phyloP scores from a whole-genome alignment of 345 rosid species.

The Arabidopsis suecica region DNA sequence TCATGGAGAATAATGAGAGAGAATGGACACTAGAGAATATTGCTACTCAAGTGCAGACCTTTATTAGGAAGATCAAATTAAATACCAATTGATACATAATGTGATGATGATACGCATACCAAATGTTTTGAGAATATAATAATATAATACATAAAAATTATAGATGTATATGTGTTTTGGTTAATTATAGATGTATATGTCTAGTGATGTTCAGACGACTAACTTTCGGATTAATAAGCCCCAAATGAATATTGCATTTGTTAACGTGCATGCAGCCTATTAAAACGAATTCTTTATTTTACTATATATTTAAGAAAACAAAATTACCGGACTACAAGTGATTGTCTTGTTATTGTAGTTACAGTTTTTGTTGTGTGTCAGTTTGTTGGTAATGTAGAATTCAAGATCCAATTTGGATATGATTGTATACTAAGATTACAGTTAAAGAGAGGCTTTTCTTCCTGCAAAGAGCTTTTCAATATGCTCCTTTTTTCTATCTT shows the following conservation, averaged over 20 bases:
- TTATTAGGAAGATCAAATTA: slow-evolving; percentile 39
- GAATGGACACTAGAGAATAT: slow-evolving; percentile 48
- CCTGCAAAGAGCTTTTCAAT: slow-evolving; percentile 39
- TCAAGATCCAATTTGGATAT: slow-evolving; percentile 42
- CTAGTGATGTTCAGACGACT: neutral
- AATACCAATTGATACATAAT: slow-evolving; percentile 14
- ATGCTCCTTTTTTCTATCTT: slow-evolving; percentile 13
- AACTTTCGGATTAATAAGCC: neutral
- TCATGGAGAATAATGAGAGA: slow-evolving; percentile 49
- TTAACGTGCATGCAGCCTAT: slow-evolving; percentile 3
- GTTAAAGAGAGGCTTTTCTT: slow-evolving; percentile 34
- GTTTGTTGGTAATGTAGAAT: slow-evolving; percentile 38
- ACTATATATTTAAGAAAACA: neutral
- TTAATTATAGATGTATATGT: neutral
- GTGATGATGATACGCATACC: slow-evolving; percentile 20
- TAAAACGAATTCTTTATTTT: neutral
- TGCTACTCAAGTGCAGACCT: slow-evolving; percentile 44
- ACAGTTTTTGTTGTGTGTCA: slow-evolving; percentile 29
- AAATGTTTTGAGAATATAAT: slow-evolving; percentile 15
- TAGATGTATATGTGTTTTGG: neutral
- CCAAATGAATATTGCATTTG: slow-evolving; percentile 10
- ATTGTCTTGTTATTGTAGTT: slow-evolving; percentile 23
- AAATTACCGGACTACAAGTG: slow-evolving; percentile 15
- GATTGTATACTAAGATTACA: slow-evolving; percentile 37
- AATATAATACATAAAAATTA: neutral